These are phyloP conservation scores for Trichocomaceae sp. DNA, from an alignment of 2,329 filamentous ascomycete species.

Conservation along the genomic window DNA sequence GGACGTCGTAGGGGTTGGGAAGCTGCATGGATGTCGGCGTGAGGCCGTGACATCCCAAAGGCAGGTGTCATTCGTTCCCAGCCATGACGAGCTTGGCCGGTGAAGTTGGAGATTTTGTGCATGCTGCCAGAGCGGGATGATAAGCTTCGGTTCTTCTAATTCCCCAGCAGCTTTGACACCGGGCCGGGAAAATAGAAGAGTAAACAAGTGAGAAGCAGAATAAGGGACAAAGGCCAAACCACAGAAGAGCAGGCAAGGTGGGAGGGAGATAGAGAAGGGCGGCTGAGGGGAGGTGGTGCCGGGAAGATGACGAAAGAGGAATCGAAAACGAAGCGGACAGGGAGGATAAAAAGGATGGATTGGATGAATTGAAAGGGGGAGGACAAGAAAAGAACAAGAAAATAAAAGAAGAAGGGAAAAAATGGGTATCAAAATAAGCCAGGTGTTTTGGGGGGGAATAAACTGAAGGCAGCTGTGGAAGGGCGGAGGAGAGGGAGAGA, in stretches of 20 bases:
- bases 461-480: neutral
- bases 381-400: conserved; percentile 22
- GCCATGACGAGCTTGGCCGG: conserved; percentile 59
- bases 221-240: conserved; percentile 9
- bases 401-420: conserved; percentile 14
- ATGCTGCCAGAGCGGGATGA: conserved; percentile 38
- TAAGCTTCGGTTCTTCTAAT: conserved; percentile 22
- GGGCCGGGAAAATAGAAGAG: conserved; percentile 25
- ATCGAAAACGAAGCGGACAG: conserved; percentile 12
- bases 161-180: conserved; percentile 24
- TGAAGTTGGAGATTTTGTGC: conserved; percentile 65
- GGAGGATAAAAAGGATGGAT: conserved; percentile 20
- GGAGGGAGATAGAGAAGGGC: conserved; percentile 20
- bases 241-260: conserved; percentile 18
- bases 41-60: conserved; percentile 57
- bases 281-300: conserved; percentile 5
- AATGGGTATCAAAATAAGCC: conserved; percentile 5
- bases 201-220: conserved; percentile 10
- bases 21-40: conserved; percentile 47
- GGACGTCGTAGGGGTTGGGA: conserved; percentile 51
- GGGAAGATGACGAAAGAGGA: conserved; percentile 10
- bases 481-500: neutral
- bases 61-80: conserved; percentile 62
- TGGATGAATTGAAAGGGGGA: conserved; percentile 21
- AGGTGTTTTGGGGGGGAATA: neutral